Percentiles rank a stretch among this genome's conserved stretches.
phyloP scores from a whole-genome alignment of 495 filamentous ascomycete genomes.

The Chaetomium fimeti region DNA sequence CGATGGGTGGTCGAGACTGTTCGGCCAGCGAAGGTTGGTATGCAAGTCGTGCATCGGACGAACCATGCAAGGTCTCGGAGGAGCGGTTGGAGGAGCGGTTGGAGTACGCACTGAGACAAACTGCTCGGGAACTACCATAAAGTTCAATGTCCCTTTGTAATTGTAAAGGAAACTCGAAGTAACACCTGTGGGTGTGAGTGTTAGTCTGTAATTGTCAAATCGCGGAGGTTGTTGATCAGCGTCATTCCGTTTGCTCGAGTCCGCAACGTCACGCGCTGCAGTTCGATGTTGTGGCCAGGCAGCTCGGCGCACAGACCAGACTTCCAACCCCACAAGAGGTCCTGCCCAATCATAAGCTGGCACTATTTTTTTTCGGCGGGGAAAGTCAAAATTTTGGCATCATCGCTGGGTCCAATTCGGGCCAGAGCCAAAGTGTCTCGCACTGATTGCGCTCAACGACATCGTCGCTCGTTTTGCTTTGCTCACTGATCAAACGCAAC shows the following conservation, averaged over 20 bases:
- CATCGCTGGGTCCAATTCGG: conserved; percentile 25
- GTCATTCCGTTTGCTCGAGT: not conserved
- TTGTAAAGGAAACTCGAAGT: too few relatives aligned
- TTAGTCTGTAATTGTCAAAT: not conserved
- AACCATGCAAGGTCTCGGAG: not conserved
- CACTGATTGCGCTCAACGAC: not conserved
- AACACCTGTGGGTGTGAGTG: too few relatives aligned
- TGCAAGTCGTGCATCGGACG: not conserved
- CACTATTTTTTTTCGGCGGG: conserved; percentile 35
- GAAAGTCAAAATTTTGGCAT: conserved; percentile 37
- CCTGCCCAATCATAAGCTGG: conserved; percentile 24
- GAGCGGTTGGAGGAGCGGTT: not conserved
- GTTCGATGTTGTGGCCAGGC: not conserved
- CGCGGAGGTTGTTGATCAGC: not conserved
- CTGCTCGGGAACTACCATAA: not conserved
- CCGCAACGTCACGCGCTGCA: not conserved
- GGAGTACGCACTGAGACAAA: not conserved
- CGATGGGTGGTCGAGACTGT: too few relatives aligned
- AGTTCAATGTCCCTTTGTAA: too few relatives aligned
- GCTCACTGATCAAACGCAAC: not conserved
- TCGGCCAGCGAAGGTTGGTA: not conserved
- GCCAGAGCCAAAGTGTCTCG: conserved; percentile 2
- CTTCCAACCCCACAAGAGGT: conserved; percentile 5
- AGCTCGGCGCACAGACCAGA: conserved; percentile 5
- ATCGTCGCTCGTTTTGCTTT: not conserved